phyloP scores from a whole-genome alignment of 2,329 filamentous ascomycete species.

The Monosporascus cannonballus region DNA sequence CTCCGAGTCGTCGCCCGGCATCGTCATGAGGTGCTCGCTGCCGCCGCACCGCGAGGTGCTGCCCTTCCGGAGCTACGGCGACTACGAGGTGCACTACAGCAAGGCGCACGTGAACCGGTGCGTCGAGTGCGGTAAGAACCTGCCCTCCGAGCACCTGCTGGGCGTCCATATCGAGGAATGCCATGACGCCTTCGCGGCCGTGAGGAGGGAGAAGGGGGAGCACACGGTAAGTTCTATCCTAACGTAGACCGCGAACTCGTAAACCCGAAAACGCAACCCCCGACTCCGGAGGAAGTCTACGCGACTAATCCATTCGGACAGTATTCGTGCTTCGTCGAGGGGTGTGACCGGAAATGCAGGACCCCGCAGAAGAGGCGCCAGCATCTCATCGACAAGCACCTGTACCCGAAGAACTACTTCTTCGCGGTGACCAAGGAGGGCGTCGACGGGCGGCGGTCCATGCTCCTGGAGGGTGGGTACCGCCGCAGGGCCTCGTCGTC shows the following conservation, averaged over 20 bases:
- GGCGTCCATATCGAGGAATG: conserved; percentile 83
- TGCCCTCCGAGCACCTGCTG: conserved; percentile 77
- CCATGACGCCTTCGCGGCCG: conserved; percentile 73
- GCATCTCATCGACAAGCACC: conserved; percentile 91
- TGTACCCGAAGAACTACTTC: conserved; percentile 84
- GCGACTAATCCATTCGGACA: conserved; percentile 28
- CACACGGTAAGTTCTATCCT: conserved; percentile 60
- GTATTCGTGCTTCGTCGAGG: conserved; percentile 87
- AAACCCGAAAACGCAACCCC: too few species aligned
- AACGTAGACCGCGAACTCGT: too few species aligned
- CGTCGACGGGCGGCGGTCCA: conserved; percentile 77
- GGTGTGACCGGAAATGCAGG: conserved; percentile 77
- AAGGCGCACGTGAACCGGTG: conserved; percentile 81
- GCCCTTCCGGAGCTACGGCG: conserved; percentile 66
- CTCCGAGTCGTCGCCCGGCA: conserved; percentile 1
- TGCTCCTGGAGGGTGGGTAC: conserved; percentile 58
- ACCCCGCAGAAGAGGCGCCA: conserved; percentile 78
- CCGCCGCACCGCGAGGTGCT: conserved; percentile 70
- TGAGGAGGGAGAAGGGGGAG: conserved; percentile 72
- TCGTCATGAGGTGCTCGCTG: conserved; percentile 71
- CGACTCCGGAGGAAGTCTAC: neutral
- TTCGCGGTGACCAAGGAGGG: conserved; percentile 82
- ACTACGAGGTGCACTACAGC: conserved; percentile 83
- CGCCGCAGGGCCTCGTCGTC: conserved; percentile 43
- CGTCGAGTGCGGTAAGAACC: conserved; percentile 76